Evolutionary conservation across 805 yeast genomes (phyloP), one percentile per base, ranked within the genome.

Genomic region (Metschnikowia shivogae): DNA sequence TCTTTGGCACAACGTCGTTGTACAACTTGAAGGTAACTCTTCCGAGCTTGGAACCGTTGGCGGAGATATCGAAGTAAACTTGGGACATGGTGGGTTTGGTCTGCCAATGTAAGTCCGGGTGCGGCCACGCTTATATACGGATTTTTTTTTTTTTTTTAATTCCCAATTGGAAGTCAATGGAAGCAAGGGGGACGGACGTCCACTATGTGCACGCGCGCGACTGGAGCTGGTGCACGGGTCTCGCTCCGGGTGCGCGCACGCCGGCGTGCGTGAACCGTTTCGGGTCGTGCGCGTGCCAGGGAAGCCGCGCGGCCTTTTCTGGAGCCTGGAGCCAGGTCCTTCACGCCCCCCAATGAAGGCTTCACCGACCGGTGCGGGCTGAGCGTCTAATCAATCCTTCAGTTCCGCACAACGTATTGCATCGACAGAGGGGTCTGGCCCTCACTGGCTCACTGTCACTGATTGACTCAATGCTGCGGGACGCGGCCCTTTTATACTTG

Each of bases 1-100:
- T 90, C 81, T 89, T 90, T 73, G 97, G 97, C 57, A 86, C 93
- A 59, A 84, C 86, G 64, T 86, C 90, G 76, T 85, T 81, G 82
- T 83, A 89, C 65, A 89, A 81, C 70, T 89, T 76, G 85, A 92
- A 92, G 65, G 79, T 77, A 63, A 92, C 74, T 74, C 89, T 84
- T 63, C 95, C 96, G 65, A 85, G 73, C 53, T 69, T 68, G 48
- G 64, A 51, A 60, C 87, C 90, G 74, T 84, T 79, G 58, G 85
- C 86, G 62, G 90, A 78, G 62, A 84, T 79, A 66, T 86, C 93
- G 75, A 87, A 87, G 77, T 73, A 86, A 62, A 86, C 92, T 65
- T 81, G 74, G 58, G 86, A 73, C 88, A 82, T 81, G 24, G 32
- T 49, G 19, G 11, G 20, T 11, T 11, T n/a, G 2, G 39, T 27